phyloP scores from a whole-genome alignment of 257 asterid species.

The Primulina tabacum region DNA sequence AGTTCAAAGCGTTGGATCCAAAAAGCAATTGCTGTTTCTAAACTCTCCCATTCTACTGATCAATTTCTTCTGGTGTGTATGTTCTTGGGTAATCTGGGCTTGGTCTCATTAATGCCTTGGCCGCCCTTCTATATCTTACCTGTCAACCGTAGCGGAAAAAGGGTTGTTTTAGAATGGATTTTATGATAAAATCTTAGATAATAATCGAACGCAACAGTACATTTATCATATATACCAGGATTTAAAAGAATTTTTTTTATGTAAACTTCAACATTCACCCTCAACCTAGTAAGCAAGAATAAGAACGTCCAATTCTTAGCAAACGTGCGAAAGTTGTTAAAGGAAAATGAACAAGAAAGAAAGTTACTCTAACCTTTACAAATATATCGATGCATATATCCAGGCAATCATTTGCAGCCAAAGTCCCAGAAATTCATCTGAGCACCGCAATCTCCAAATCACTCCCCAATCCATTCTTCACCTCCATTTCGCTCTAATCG shows the following conservation, averaged over 20 bases:
- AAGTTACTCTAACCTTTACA: conserved; percentile 48
- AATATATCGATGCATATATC: conserved; percentile 78
- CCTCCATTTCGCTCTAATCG: conserved; percentile 19
- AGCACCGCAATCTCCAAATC: conserved; percentile 61
- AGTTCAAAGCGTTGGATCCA: conserved; percentile 76
- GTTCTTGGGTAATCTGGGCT: conserved; percentile 67
- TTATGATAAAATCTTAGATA: no score
- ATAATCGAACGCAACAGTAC: not conserved
- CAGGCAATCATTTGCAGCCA: conserved; percentile 70
- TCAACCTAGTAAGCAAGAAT: not conserved
- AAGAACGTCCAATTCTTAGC: not conserved
- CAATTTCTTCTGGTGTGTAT: conserved; percentile 68
- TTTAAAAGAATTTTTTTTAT: no score
- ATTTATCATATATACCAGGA: not conserved
- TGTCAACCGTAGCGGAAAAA: conserved; percentile 19
- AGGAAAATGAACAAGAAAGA: not conserved
- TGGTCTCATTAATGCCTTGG: conserved; percentile 72
- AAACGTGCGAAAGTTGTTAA: not conserved
- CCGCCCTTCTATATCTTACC: conserved; percentile 82
- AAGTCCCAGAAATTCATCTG: conserved; percentile 47
- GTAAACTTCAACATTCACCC: not conserved
- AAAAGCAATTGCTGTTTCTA: conserved; percentile 64
- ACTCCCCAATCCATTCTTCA: conserved; percentile 40
- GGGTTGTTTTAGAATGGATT: not conserved
- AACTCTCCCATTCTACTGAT: conserved; percentile 69